These are phyloP conservation scores for Omphalotus guepiniiformis DNA, from an alignment of 768 basidiomycete genomes.

Conservation along the genomic window DNA sequence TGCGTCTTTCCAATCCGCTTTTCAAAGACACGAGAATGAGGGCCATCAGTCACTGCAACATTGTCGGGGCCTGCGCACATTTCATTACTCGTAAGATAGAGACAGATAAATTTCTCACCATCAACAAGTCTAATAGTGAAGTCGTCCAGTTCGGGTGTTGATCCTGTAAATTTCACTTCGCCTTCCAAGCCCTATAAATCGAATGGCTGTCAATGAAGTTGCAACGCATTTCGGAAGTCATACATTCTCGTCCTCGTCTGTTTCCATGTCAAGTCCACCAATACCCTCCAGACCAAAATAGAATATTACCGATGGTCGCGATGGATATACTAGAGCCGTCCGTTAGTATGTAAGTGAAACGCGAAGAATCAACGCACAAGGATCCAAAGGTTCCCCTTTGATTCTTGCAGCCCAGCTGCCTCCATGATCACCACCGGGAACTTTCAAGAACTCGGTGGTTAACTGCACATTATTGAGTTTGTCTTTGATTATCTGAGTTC, in stretches of 20 bases:
- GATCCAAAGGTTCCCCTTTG: constrained; percentile 72
- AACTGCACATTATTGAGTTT: constrained; percentile 79
- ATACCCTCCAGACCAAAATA: constrained; percentile 87
- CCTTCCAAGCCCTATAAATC: constrained; percentile 68
- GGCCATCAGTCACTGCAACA: constrained; percentile 47
- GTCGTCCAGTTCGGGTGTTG: constrained; percentile 74
- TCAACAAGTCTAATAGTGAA: constrained; percentile 80
- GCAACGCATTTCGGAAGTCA: too few relatives aligned
- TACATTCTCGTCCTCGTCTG: constrained; percentile 71
- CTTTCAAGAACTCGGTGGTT: constrained; percentile 81
- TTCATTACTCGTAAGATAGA: constrained; percentile 2
- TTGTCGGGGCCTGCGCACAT: constrained; percentile 53
- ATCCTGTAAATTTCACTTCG: constrained; percentile 65
- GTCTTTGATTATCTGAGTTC: constrained; percentile 82
- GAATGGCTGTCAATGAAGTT: not conserved
- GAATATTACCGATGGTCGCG: constrained; percentile 75
- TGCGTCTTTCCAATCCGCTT: constrained; percentile 68
- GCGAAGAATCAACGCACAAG: constrained; percentile 39
- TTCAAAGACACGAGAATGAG: constrained; percentile 52
- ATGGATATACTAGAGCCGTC: constrained; percentile 35
- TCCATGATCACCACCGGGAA: constrained; percentile 76
- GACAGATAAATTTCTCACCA: constrained; percentile 36
- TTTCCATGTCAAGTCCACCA: constrained; percentile 77
- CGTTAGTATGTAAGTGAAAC: constrained; percentile 1
- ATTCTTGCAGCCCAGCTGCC: constrained; percentile 89